These are phyloP conservation scores for Tulasnella sp. DNA, from an alignment of 768 basidiomycete genomes.

Conservation along the genomic window DNA sequence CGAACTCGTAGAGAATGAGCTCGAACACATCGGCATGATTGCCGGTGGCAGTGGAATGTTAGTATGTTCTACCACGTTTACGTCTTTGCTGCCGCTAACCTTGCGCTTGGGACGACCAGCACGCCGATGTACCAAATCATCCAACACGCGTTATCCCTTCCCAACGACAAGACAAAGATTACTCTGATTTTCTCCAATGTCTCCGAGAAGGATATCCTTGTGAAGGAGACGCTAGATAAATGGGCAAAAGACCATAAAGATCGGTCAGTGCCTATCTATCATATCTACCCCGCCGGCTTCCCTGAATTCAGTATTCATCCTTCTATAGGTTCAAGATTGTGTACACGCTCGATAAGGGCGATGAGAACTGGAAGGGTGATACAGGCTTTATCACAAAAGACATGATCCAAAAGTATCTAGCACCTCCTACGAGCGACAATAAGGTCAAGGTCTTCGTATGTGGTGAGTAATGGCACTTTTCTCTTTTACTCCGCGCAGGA, in stretches of 20 bases:
- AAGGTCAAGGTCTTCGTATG: conserved; percentile 88
- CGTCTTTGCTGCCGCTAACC: no score
- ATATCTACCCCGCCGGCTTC: background rate
- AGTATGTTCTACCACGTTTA: conserved; percentile 26
- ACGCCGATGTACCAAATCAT: conserved; percentile 80
- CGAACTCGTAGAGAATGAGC: conserved; percentile 57
- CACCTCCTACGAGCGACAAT: conserved; percentile 49
- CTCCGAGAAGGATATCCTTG: conserved; percentile 80
- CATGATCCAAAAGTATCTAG: conserved; percentile 62
- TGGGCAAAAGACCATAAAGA: conserved; percentile 58
- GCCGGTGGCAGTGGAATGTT: conserved; percentile 92
- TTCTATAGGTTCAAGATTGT: conserved; percentile 59
- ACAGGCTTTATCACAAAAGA: conserved; percentile 67
- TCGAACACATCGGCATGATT: conserved; percentile 78
- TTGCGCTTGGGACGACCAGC: no score
- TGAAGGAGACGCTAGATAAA: conserved; percentile 64
- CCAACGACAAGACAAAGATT: conserved; percentile 91
- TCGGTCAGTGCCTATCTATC: background rate
- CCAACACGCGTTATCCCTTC: conserved; percentile 48
- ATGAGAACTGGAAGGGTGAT: conserved; percentile 55
- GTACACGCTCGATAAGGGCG: conserved; percentile 76
- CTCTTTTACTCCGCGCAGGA: background rate
- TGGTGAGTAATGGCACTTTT: conserved; percentile 38
- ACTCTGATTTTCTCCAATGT: conserved; percentile 87
- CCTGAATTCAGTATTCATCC: conserved; percentile 21